Evolutionary conservation across 345 rosid genomes (phyloP).

Genomic region (Rhizophora mangle): DNA sequence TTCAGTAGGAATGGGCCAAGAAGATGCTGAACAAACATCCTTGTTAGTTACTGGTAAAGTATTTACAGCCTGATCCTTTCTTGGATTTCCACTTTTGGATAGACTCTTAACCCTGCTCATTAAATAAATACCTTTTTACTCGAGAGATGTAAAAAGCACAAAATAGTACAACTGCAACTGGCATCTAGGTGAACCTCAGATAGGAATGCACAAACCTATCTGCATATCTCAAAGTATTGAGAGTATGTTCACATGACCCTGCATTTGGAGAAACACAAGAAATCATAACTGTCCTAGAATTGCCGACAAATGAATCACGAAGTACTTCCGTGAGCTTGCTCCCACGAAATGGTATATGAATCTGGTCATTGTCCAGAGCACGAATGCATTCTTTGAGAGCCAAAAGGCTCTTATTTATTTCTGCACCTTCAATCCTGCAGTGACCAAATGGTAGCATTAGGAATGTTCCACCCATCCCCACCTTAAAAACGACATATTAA

Average conservation of each 20-base stretch:
- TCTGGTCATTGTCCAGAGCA: slow-evolving; percentile 92
- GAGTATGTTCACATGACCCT: slow-evolving; percentile 94
- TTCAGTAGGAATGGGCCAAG: slow-evolving; percentile 40
- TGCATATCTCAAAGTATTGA: slow-evolving; percentile 93
- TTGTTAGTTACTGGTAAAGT: slow-evolving; percentile 44
- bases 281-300: slow-evolving; percentile 96
- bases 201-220: slow-evolving; percentile 57
- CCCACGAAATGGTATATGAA: slow-evolving; percentile 95
- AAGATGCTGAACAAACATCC: slow-evolving; percentile 55
- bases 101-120: slow-evolving; percentile 89
- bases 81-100: slow-evolving; percentile 79
- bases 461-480: not conserved
- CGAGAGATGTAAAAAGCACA: slow-evolving; percentile 1
- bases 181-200: slow-evolving; percentile 12
- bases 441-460: slow-evolving; percentile 9
- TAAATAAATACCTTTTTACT: slow-evolving; percentile 13
- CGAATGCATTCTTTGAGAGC: slow-evolving; percentile 99
- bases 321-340: slow-evolving; percentile 98
- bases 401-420: slow-evolving; percentile 92
- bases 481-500: not conserved
- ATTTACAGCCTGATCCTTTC: slow-evolving; percentile 66
- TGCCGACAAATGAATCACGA: slow-evolving; percentile 96
- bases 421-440: slow-evolving; percentile 92
- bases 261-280: slow-evolving; percentile 97
- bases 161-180: slow-evolving; percentile 6